phyloP scores from a whole-genome alignment of 1,139 yeast genomes.

The Trichomonascaceae sp. region DNA sequence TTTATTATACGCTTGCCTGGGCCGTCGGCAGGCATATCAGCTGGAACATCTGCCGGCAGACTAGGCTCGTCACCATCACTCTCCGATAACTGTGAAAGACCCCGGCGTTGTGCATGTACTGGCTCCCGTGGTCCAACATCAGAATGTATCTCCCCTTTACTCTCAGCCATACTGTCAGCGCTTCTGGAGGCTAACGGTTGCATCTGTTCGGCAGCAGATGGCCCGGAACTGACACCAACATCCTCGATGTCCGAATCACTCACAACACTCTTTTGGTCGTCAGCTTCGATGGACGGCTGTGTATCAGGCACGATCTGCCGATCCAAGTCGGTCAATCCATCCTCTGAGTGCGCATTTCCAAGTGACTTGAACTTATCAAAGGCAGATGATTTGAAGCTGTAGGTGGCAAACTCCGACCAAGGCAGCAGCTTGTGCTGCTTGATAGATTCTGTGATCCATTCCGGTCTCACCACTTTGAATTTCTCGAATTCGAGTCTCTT shows the following conservation, averaged over 20 bases:
- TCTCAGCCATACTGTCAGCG: no score
- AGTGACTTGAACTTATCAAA: conserved; percentile 12
- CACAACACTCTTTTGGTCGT: background rate
- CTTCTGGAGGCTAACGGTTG: no score
- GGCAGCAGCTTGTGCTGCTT: conserved; percentile 34
- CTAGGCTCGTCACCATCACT: conserved; percentile 1
- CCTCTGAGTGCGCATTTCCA: background rate
- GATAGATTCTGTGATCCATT: conserved; percentile 67
- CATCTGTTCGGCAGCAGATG: no score
- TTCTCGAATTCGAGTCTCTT: conserved; percentile 52
- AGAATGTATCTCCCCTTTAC: no score
- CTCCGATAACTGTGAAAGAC: no score
- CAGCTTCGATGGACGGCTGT: background rate
- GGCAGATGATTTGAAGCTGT: conserved; percentile 15
- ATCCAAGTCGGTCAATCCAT: conserved; percentile 8
- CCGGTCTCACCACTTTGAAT: conserved; percentile 66
- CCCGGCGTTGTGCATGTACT: background rate
- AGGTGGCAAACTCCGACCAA: conserved; percentile 58
- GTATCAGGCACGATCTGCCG: background rate
- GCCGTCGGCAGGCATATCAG: background rate
- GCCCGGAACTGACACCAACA: no score
- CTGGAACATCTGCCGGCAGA: background rate
- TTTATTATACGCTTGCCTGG: conserved; percentile 1
- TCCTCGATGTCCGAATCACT: background rate
- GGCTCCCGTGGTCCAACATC: background rate